Evolutionary conservation across 306 rosid species (phyloP).

Genomic region (Acacia acuminata): DNA sequence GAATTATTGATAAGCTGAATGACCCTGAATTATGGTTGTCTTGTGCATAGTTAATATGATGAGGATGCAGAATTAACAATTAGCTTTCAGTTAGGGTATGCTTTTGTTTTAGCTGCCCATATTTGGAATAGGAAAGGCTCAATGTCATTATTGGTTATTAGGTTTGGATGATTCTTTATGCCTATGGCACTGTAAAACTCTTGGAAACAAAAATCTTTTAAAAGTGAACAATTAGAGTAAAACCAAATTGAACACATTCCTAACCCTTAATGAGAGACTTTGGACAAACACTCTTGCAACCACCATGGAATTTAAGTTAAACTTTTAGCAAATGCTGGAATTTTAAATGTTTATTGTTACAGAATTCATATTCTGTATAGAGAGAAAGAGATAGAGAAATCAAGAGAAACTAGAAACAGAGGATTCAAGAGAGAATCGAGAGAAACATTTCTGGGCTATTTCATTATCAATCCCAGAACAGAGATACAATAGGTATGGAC

Average conservation of each 20-base stretch:
- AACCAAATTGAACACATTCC: background rate
- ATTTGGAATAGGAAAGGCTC: background rate
- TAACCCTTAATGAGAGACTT: slow-evolving; percentile 10
- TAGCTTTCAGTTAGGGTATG: background rate
- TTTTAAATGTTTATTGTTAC: background rate
- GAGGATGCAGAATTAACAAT: background rate
- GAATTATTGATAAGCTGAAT: background rate
- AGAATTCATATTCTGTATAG: no score
- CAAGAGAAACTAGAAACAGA: no score
- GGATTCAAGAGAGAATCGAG: no score
- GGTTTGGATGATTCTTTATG: background rate
- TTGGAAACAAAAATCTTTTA: background rate
- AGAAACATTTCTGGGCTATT: no score
- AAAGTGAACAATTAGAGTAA: background rate
- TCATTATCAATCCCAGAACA: no score
- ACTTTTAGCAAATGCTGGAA: background rate
- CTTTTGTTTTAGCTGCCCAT: background rate
- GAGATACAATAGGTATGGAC: no score
- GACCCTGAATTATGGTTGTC: background rate
- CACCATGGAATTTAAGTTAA: background rate
- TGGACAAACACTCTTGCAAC: background rate
- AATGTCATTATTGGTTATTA: background rate
- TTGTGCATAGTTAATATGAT: background rate
- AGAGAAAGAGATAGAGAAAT: no score
- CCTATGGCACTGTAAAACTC: background rate